phyloP scores from a whole-genome alignment of 2,329 filamentous ascomycete genomes.

The Apiospora aurea region DNA sequence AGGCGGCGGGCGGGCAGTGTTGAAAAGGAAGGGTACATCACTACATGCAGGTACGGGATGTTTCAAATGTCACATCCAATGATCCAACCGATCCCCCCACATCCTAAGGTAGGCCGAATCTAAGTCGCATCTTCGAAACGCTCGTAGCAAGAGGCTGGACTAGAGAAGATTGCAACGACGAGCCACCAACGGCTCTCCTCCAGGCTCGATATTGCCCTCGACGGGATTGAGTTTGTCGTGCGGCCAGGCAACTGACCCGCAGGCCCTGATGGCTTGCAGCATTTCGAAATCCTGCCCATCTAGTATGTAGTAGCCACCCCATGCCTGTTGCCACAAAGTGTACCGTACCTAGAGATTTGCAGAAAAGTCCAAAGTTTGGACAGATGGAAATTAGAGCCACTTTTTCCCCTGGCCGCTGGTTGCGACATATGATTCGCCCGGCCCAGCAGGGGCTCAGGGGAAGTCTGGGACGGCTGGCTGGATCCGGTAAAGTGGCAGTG shows the following conservation, averaged over 20 bases:
- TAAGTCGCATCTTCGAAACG: conserved; percentile 21
- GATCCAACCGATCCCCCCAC: conserved; percentile 2
- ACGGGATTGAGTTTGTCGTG: background rate
- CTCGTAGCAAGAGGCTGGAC: conserved; percentile 3
- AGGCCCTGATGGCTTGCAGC: background rate
- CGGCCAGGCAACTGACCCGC: background rate
- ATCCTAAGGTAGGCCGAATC: conserved; percentile 1
- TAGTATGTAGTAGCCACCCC: background rate
- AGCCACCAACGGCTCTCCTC: conserved; percentile 13
- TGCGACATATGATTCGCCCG: conserved; percentile 17
- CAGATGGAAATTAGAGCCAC: conserved; percentile 12
- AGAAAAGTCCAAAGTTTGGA: background rate
- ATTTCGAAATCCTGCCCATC: background rate
- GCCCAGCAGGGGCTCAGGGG: conserved; percentile 6
- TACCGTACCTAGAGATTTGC: background rate
- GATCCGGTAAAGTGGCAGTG: conserved; percentile 4
- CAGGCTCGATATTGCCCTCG: background rate
- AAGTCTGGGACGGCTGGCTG: background rate
- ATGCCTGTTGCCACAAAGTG: background rate
- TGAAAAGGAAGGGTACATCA: background rate
- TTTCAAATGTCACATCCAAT: conserved; percentile 14
- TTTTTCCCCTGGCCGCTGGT: background rate
- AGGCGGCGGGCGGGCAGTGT: conserved; percentile 1
- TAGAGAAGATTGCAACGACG: background rate
- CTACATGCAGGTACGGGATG: background rate